Conservation (phyloP, 306 rosid genomes). For the Trifolium pratense region DNA sequence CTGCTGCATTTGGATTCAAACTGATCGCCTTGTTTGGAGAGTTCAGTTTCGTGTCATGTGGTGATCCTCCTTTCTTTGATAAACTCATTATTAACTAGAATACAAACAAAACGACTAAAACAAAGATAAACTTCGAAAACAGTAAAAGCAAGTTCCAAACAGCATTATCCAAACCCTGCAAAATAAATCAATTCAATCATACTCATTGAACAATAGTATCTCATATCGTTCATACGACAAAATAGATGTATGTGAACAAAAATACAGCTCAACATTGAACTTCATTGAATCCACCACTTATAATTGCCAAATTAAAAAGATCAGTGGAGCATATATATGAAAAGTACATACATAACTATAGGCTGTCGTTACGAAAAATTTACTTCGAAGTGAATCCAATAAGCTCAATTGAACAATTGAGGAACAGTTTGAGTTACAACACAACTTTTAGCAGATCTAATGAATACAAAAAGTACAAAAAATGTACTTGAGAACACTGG, state of each 20-base stretch:
- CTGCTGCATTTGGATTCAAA: conserved; percentile 98
- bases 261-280: conserved; percentile 16
- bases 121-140: conserved; percentile 18
- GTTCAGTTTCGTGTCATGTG: conserved; percentile 55
- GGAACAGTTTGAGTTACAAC: background rate
- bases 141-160: conserved; percentile 32
- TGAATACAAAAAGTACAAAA: background rate
- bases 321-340: background rate
- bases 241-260: conserved; percentile 1
- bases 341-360: background rate
- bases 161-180: conserved; percentile 91
- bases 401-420: conserved; percentile 33
- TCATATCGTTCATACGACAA: background rate
- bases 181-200: conserved; percentile 37
- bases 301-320: conserved; percentile 12
- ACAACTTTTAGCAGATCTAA: conserved; percentile 29
- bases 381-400: conserved; percentile 22
- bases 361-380: conserved; percentile 21
- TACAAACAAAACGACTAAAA: conserved; percentile 40
- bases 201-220: conserved; percentile 11
- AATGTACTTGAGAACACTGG: conserved; percentile 2
- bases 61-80: conserved; percentile 69
- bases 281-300: conserved; percentile 15
- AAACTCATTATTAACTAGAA: conserved; percentile 77
- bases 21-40: conserved; percentile 58